Evolutionary conservation across 2,329 filamentous ascomycete species (phyloP).

Genomic region (Cordyceps fumosorosea): DNA sequence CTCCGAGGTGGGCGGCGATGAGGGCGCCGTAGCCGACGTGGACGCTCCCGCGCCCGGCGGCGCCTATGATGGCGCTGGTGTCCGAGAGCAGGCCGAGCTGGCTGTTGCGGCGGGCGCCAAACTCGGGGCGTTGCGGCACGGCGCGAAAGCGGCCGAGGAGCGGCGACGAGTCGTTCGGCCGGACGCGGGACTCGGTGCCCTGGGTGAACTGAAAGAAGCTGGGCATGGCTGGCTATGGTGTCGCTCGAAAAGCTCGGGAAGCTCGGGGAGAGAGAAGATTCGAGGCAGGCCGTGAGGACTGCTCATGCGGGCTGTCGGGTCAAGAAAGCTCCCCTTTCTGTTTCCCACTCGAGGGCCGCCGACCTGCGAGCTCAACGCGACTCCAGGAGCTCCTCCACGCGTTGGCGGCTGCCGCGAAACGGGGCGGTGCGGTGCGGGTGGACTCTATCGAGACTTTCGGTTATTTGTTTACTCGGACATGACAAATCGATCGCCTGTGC

Average conservation of each 20-base stretch:
- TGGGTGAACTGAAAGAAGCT: constrained; percentile 63
- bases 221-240: constrained; percentile 55
- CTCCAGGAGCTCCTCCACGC: constrained; percentile 10
- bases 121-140: constrained; percentile 40
- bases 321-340: neutral
- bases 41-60: constrained; percentile 41
- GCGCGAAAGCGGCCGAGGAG: constrained; percentile 60
- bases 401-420: neutral
- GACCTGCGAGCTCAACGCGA: constrained; percentile 4
- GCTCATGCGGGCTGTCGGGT: neutral
- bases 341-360: neutral
- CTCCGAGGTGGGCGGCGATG: constrained; percentile 35
- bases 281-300: no score
- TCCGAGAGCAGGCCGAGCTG: constrained; percentile 36
- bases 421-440: neutral
- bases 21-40: constrained; percentile 52
- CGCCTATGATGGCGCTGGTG: constrained; percentile 22
- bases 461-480: constrained; percentile 1
- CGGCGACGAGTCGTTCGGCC: constrained; percentile 49
- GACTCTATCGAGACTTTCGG: neutral
- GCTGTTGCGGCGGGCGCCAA: constrained; percentile 23
- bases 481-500: constrained; percentile 1
- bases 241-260: neutral
- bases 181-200: constrained; percentile 52
- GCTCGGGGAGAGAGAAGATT: neutral